Conservation (phyloP, 2,329 filamentous ascomycete genomes). For the Aspergillus neoniger region DNA sequence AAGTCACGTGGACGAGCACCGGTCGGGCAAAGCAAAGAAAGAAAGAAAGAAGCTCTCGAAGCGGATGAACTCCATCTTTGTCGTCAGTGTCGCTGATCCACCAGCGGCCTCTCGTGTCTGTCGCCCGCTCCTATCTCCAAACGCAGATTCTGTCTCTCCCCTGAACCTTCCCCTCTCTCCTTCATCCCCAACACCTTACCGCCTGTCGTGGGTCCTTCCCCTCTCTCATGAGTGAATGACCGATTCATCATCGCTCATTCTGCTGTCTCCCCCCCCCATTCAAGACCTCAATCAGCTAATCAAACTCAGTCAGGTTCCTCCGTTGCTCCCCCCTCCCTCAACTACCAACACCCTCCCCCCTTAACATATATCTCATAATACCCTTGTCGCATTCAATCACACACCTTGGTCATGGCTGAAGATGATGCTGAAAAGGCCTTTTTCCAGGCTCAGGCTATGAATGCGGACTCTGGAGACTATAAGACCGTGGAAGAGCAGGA, state of each 20-base stretch:
- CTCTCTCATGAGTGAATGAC: not conserved
- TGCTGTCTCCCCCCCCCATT: not conserved
- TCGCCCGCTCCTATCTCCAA: not conserved
- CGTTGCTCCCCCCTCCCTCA: slow-evolving; percentile 8
- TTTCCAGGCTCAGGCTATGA: slow-evolving; percentile 51
- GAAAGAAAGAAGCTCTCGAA: too few species aligned
- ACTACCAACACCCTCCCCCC: slow-evolving; percentile 3
- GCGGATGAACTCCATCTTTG: slow-evolving; percentile 1
- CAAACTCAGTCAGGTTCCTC: not conserved
- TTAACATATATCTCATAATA: not conserved
- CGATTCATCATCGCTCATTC: not conserved
- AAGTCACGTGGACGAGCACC: slow-evolving; percentile 29
- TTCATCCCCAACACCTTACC: not conserved
- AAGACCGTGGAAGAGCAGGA: slow-evolving; percentile 55
- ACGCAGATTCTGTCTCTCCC: not conserved
- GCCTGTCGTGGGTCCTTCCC: not conserved
- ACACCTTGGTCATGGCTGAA: slow-evolving; percentile 49
- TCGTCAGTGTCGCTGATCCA: slow-evolving; percentile 9
- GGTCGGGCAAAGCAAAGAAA: slow-evolving; percentile 18
- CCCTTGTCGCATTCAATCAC: slow-evolving; percentile 18
- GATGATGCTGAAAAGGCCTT: slow-evolving; percentile 57
- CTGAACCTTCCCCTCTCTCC: not conserved
- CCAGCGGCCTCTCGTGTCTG: not conserved
- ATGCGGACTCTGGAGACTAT: slow-evolving; percentile 40
- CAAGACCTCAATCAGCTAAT: not conserved